Conservation (phyloP, 1,284 basidiomycete species). For the Cutaneotrichosporon sp. region DNA sequence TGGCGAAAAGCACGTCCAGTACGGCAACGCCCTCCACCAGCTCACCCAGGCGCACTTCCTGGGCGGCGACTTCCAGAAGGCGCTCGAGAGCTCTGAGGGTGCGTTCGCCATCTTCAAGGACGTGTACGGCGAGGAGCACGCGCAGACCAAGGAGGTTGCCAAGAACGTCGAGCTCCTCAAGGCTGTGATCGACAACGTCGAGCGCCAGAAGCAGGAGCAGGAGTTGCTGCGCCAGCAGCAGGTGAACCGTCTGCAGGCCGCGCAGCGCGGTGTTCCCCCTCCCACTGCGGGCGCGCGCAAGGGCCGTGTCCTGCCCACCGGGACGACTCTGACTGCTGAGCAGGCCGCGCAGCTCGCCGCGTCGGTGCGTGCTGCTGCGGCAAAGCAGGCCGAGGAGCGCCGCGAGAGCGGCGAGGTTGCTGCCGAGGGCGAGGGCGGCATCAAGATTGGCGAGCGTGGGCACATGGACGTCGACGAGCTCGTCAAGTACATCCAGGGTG, state of each 20-base stretch:
- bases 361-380: constrained; percentile 19
- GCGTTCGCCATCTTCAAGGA: constrained; percentile 53
- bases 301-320: constrained; percentile 18
- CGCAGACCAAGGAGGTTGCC: constrained; percentile 53
- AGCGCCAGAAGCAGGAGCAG: constrained; percentile 46
- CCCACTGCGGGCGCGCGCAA: constrained; percentile 14
- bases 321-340: constrained; percentile 16
- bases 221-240: constrained; percentile 46
- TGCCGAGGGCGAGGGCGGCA: constrained; percentile 13
- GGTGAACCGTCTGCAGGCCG: constrained; percentile 38
- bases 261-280: constrained; percentile 25
- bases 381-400: constrained; percentile 15
- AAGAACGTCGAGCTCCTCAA: constrained; percentile 54
- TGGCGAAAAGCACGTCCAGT: constrained; percentile 47
- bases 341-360: constrained; percentile 20
- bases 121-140: constrained; percentile 50
- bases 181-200: constrained; percentile 49
- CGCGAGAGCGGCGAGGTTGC: constrained; percentile 11
- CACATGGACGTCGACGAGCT: constrained; percentile 54
- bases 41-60: constrained; percentile 54
- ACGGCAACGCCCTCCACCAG: constrained; percentile 49
- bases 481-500: constrained; percentile 54
- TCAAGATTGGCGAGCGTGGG: constrained; percentile 42
- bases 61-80: constrained; percentile 49
- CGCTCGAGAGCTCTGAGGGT: constrained; percentile 48